These are phyloP conservation scores for Westerdykella ornata DNA, from an alignment of 2,329 filamentous ascomycete genomes.

Conservation along the genomic window DNA sequence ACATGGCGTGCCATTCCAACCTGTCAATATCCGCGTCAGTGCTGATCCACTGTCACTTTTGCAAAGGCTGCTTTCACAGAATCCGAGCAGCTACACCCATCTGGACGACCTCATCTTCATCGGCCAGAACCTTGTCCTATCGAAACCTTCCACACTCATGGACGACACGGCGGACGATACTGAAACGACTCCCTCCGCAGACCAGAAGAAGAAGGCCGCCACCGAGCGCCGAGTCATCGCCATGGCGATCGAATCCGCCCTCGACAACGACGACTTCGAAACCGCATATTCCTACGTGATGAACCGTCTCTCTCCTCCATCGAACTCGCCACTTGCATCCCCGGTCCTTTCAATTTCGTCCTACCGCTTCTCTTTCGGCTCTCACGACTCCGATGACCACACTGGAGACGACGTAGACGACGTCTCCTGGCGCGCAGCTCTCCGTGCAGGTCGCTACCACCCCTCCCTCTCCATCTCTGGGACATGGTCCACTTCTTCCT, in stretches of 20 bases:
- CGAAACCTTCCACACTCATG: slow-evolving; percentile 29
- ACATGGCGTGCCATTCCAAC: slow-evolving; percentile 72
- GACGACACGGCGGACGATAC: slow-evolving; percentile 47
- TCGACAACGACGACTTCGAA: slow-evolving; percentile 74
- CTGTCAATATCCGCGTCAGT: slow-evolving; percentile 70
- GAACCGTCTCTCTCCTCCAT: slow-evolving; percentile 53
- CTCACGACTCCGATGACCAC: slow-evolving; percentile 13
- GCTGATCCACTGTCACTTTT: slow-evolving; percentile 68
- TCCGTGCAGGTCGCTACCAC: slow-evolving; percentile 70
- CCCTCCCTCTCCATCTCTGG: slow-evolving; percentile 24
- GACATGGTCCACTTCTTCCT: slow-evolving; percentile 29
- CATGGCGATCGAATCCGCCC: slow-evolving; percentile 72
- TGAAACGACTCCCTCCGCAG: slow-evolving; percentile 13
- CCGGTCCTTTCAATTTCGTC: slow-evolving; percentile 20
- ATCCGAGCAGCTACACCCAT: slow-evolving; percentile 64
- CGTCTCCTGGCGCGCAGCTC: slow-evolving; percentile 71
- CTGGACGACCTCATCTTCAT: slow-evolving; percentile 67
- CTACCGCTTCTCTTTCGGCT: slow-evolving; percentile 21
- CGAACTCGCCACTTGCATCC: slow-evolving; percentile 22
- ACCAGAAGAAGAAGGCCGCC: slow-evolving; percentile 32
- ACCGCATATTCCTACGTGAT: slow-evolving; percentile 80
- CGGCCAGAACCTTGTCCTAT: slow-evolving; percentile 56
- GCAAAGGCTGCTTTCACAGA: slow-evolving; percentile 67
- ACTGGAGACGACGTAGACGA: slow-evolving; percentile 46
- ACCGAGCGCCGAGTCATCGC: slow-evolving; percentile 64